Evolutionary conservation across 2,329 filamentous ascomycete species (phyloP), one percentile per base, ranked within the genome.

Genomic region (Scedosporium boydii): DNA sequence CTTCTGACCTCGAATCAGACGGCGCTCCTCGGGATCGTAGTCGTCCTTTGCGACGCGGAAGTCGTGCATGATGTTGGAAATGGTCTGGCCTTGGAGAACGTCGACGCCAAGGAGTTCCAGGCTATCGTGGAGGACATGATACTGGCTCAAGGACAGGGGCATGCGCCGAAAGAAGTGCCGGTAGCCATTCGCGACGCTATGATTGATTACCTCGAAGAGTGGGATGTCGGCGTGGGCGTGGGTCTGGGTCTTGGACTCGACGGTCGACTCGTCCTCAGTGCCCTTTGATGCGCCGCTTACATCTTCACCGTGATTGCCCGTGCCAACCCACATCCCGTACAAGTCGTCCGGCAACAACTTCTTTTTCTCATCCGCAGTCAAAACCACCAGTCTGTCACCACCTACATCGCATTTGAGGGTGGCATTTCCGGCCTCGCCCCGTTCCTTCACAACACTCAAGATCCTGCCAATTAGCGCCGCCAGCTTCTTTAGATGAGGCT

Each of bases 401-500:
- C 61, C 46, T 23, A 3, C 42, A 63, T 70, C 66, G 67, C 70
- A 69, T 48, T 62, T 68, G 48, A 72, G 29, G 38, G 66, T 63
- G 48, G 69, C 67, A 53, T n/a, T 51, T 6, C 51, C n/a, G 16
- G 27, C 48, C 42, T 21, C 34, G 51, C 66, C 67, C 62, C 60
- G 66, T n/a, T 63, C 62, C 63, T 68, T 74, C 53, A 70, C 69
- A 9, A 69, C 60, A 6, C 56, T 38, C 21, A 73, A 48, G 23
- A 77, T 73, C 58, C 66, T 67, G 6, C 53, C 64, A 34, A 77
- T 70, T 60, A 78, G 64, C n/a, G 60, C 63, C 14, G 66, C 72
- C 34, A 78, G 59, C 42, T 63, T 69, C 59, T 59, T 69, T 58
- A 79, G 63, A 41, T 71, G 63, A 4, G 44, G 21, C 58, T 73